Conservation (phyloP, 1,284 basidiomycete species). For the Golubevia pallescens region DNA sequence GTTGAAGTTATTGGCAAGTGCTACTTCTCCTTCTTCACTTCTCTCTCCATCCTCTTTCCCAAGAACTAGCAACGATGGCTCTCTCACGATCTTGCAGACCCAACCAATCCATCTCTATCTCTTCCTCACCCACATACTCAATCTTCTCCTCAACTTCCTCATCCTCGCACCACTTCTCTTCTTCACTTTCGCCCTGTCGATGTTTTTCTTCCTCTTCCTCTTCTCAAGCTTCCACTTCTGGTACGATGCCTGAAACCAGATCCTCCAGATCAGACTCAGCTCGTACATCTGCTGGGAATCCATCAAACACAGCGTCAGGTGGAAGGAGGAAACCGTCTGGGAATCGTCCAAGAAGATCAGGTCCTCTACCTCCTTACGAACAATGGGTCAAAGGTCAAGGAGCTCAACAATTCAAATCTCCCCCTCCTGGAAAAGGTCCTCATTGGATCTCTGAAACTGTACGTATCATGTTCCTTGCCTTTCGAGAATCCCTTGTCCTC, state of each 20-base stretch:
- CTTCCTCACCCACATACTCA: conserved; percentile 21
- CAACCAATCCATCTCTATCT: background rate
- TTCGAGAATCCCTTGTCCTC: too few relatives aligned
- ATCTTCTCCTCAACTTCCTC: conserved; percentile 21
- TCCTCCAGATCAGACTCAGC: too few relatives aligned
- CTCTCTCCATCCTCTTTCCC: background rate
- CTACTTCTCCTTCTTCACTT: background rate
- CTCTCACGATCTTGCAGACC: background rate
- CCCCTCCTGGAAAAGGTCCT: conserved; percentile 42
- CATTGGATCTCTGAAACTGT: conserved; percentile 53
- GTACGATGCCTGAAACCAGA: too few relatives aligned
- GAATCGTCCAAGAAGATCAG: conserved; percentile 19
- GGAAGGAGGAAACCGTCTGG: too few relatives aligned
- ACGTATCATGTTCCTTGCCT: background rate
- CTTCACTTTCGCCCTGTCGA: conserved; percentile 11
- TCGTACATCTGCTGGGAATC: too few relatives aligned
- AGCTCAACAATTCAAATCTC: conserved; percentile 39
- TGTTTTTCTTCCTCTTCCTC: too few relatives aligned
- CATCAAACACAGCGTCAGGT: too few relatives aligned
- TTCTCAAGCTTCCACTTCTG: too few relatives aligned
- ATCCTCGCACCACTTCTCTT: conserved; percentile 11
- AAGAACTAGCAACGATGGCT: conserved; percentile 4
- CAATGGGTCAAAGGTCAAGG: conserved; percentile 41
- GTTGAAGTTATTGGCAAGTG: too few relatives aligned
- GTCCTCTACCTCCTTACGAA: conserved; percentile 35